A percentile compares a stretch with the other conserved stretches of the same genome.
phyloP scores from a whole-genome alignment of 768 basidiomycete genomes.

The Podaxis sp. region DNA sequence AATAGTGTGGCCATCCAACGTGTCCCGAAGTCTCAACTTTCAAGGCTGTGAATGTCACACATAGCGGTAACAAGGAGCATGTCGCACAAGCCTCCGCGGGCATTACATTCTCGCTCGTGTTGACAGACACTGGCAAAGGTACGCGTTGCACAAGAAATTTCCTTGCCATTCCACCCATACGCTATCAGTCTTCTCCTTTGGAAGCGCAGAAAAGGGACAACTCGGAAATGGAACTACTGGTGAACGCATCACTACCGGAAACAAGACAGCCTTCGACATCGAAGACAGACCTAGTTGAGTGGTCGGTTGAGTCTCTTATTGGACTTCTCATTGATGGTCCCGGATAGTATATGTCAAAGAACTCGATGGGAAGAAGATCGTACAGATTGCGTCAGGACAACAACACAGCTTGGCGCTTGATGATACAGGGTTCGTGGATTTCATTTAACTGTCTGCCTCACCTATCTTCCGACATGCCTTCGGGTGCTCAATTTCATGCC shows the following conservation, averaged over 20 bases:
- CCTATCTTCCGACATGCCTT: not conserved
- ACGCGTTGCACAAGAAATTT: conserved; percentile 19
- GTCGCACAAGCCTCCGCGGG: conserved; percentile 80
- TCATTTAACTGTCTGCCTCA: not conserved
- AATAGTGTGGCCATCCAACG: conserved; percentile 69
- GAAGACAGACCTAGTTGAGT: conserved; percentile 65
- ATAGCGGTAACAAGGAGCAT: conserved; percentile 59
- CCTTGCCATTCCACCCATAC: conserved; percentile 2
- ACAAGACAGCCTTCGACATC: conserved; percentile 81
- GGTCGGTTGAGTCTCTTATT: not conserved
- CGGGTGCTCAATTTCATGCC: not conserved
- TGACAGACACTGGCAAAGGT: conserved; percentile 85
- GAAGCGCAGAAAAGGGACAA: conserved; percentile 91
- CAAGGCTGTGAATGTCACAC: conserved; percentile 57
- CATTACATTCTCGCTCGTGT: conserved; percentile 77
- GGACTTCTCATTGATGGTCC: not conserved
- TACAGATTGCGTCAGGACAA: conserved; percentile 80
- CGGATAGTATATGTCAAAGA: conserved; percentile 69
- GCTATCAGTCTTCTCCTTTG: conserved; percentile 76
- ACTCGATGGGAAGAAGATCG: conserved; percentile 74
- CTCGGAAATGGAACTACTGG: conserved; percentile 91
- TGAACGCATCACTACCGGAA: conserved; percentile 85
- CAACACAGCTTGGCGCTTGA: conserved; percentile 88
- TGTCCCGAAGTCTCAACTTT: conserved; percentile 68
- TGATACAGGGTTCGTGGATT: conserved; percentile 60